phyloP scores from a whole-genome alignment of 495 filamentous ascomycete species.

The Wilcoxina mikolae region DNA sequence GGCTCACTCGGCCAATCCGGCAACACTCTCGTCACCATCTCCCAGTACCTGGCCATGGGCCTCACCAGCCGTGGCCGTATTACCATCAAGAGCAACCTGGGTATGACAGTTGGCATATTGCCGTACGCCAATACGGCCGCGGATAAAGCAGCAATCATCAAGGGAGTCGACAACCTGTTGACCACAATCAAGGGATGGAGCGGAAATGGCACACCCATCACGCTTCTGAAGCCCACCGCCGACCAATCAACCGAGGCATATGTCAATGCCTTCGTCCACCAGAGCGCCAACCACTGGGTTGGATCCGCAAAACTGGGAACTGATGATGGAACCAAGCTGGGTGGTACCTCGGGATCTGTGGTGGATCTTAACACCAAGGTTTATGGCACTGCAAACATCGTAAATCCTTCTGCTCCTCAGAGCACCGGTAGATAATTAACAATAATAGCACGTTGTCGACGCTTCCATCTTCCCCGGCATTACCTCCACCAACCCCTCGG shows the following conservation, averaged over 20 bases:
- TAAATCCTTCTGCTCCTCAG: constrained; percentile 8
- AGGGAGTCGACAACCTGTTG: constrained; percentile 46
- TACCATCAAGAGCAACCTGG: constrained; percentile 43
- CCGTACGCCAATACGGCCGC: constrained; percentile 42
- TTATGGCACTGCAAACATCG: constrained; percentile 55
- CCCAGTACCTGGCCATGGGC: constrained; percentile 51
- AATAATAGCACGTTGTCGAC: constrained; percentile 40
- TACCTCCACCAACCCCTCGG: constrained; percentile 44
- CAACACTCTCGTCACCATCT: constrained; percentile 43
- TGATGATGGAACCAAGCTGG: constrained; percentile 45
- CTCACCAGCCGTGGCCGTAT: constrained; percentile 46
- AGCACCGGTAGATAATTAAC: constrained; percentile 6
- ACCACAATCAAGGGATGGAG: not conserved
- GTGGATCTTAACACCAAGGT: constrained; percentile 58
- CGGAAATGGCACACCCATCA: constrained; percentile 38
- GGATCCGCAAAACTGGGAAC: constrained; percentile 48
- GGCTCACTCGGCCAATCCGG: constrained; percentile 32
- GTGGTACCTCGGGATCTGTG: constrained; percentile 45
- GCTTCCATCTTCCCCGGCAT: constrained; percentile 49
- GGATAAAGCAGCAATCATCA: constrained; percentile 37
- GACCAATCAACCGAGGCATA: constrained; percentile 40
- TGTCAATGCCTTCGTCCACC: constrained; percentile 40
- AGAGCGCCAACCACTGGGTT: constrained; percentile 59
- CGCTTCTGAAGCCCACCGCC: constrained; percentile 38
- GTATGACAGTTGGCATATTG: constrained; percentile 38